Percentiles rank a stretch among this genome's conserved stretches.
These are phyloP conservation scores for Exophiala aquamarina DNA, from an alignment of 2,329 filamentous ascomycete genomes.

Conservation along the genomic window DNA sequence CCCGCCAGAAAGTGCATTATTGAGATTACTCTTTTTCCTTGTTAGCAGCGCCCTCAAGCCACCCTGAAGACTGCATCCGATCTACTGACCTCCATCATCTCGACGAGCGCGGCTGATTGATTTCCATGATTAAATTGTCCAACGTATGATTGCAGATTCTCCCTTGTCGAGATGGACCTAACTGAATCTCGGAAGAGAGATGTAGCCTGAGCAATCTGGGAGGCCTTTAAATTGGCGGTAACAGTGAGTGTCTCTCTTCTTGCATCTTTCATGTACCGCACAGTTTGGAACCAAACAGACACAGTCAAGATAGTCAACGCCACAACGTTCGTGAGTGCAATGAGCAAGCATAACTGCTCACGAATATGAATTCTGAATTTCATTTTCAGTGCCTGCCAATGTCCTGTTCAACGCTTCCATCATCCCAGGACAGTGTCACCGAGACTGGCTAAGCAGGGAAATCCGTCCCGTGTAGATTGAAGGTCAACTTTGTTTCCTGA, in stretches of 20 bases:
- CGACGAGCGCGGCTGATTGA: constrained; percentile 37
- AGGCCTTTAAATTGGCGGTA: constrained; percentile 81
- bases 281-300: constrained; percentile 42
- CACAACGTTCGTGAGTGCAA: constrained; percentile 70
- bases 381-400: constrained; percentile 2
- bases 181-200: constrained; percentile 74
- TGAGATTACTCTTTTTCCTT: constrained; percentile 55
- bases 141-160: constrained; percentile 54
- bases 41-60: constrained; percentile 1
- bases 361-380: constrained; percentile 80
- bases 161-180: constrained; percentile 66
- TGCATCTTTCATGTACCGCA: constrained; percentile 2
- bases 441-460: too few species aligned
- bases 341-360: constrained; percentile 77
- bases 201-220: constrained; percentile 74
- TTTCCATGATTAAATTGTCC: constrained; percentile 52
- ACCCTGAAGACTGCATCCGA: background rate
- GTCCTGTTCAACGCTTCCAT: too few species aligned
- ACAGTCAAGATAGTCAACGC: constrained; percentile 75
- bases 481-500: too few species aligned
- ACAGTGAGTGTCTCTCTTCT: constrained; percentile 65
- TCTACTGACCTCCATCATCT: constrained; percentile 10
- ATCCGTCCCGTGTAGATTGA: too few species aligned
- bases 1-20: constrained; percentile 57
- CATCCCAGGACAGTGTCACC: too few species aligned